phyloP scores from a whole-genome alignment of 2,329 filamentous ascomycete genomes.

The Scedosporium dehoogii region DNA sequence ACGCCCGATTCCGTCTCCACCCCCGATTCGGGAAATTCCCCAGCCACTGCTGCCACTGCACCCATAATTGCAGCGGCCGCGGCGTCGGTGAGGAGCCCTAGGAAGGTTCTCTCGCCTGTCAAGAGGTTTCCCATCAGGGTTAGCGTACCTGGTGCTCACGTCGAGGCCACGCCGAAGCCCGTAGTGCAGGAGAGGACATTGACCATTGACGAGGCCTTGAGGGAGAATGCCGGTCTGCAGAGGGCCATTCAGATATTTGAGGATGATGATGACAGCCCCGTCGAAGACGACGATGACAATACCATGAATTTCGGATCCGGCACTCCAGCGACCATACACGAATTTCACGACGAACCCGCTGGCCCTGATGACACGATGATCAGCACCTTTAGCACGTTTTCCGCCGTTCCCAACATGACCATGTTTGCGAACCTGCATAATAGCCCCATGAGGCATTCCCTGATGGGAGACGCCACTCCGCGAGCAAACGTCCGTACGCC shows the following conservation, averaged over 20 bases:
- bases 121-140: conserved; percentile 54
- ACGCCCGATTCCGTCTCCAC: conserved; percentile 12
- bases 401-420: conserved; percentile 79
- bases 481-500: conserved; percentile 25
- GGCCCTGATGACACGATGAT: conserved; percentile 62
- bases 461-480: conserved; percentile 27
- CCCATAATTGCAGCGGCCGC: conserved; percentile 11
- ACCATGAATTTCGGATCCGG: conserved; percentile 16
- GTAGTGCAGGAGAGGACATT: conserved; percentile 25
- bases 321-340: conserved; percentile 18
- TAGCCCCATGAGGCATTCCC: conserved; percentile 46
- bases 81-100: conserved; percentile 29
- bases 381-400: conserved; percentile 83
- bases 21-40: conserved; percentile 1
- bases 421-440: conserved; percentile 67
- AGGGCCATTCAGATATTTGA: conserved; percentile 55
- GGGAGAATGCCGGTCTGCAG: conserved; percentile 44
- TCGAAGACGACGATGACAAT: conserved; percentile 17
- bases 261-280: conserved; percentile 29
- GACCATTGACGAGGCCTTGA: conserved; percentile 42
- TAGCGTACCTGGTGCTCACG: conserved; percentile 19
- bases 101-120: conserved; percentile 36
- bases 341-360: conserved; percentile 24
- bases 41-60: conserved; percentile 7
- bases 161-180: conserved; percentile 7